Conservation (phyloP, 208 protist genomes). For the Jaenimonas drosophilae region DNA sequence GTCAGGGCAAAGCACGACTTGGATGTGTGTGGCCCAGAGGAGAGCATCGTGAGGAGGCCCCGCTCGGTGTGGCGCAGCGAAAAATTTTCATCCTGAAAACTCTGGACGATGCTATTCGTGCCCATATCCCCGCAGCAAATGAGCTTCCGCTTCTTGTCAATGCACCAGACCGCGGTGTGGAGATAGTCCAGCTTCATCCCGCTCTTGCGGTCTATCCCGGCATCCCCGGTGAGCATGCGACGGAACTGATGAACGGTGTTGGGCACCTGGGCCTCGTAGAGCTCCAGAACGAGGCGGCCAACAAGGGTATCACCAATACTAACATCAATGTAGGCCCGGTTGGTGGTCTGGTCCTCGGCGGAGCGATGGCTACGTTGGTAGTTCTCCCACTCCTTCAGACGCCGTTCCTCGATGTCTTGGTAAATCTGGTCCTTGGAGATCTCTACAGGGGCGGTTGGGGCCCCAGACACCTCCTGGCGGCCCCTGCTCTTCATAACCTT, state of each 20-base stretch:
- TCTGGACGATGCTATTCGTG: slow-evolving; percentile 14
- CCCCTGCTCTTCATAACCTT: background rate
- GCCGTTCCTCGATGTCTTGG: slow-evolving; percentile 68
- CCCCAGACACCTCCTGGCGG: background rate
- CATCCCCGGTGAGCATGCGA: slow-evolving; percentile 64
- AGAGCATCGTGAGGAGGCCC: slow-evolving; percentile 85
- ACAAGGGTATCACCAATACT: slow-evolving; percentile 56
- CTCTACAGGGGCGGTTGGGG: slow-evolving; percentile 5
- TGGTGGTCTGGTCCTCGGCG: slow-evolving; percentile 59
- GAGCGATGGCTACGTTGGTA: slow-evolving; percentile 71
- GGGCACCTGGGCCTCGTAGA: slow-evolving; percentile 81
- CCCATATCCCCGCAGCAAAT: slow-evolving; percentile 44
- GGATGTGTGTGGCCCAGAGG: slow-evolving; percentile 58
- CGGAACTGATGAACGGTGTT: slow-evolving; percentile 87
- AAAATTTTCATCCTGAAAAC: slow-evolving; percentile 85
- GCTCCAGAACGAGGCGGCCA: slow-evolving; percentile 79
- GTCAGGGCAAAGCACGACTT: slow-evolving; percentile 74
- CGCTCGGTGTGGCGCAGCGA: slow-evolving; percentile 67
- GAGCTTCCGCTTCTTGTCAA: slow-evolving; percentile 43
- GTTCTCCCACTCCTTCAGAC: slow-evolving; percentile 84
- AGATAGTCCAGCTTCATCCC: slow-evolving; percentile 73
- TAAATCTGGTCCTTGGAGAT: slow-evolving; percentile 22
- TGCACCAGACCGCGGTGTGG: slow-evolving; percentile 35
- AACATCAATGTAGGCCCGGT: slow-evolving; percentile 75
- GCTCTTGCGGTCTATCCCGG: slow-evolving; percentile 33